These are phyloP conservation scores for Ambrosiella xylebori DNA, from an alignment of 2,329 filamentous ascomycete species.

Conservation along the genomic window DNA sequence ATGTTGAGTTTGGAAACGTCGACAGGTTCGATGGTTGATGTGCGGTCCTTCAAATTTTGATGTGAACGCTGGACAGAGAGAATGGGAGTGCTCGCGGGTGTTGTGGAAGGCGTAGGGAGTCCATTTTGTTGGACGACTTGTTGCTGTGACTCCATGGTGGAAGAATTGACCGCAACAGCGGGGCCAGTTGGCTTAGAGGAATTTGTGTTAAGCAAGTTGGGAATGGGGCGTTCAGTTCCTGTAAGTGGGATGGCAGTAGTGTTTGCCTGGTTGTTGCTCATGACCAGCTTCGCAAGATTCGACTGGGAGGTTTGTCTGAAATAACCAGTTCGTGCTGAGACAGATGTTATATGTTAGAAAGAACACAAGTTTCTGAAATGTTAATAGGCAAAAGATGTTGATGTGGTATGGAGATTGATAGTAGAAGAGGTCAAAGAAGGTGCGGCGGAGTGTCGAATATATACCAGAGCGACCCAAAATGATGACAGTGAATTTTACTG, in stretches of 20 bases:
- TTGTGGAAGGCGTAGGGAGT: slow-evolving; percentile 15
- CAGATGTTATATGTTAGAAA: not conserved
- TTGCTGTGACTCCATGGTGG: slow-evolving; percentile 15
- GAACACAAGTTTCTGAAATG: not conserved
- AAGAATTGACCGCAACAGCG: slow-evolving; percentile 15
- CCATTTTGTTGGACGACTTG: slow-evolving; percentile 21
- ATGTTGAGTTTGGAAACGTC: not conserved
- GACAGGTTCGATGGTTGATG: not conserved
- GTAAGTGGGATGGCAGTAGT: slow-evolving; percentile 14
- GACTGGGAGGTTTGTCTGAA: slow-evolving; percentile 25
- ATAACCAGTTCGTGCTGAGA: not conserved
- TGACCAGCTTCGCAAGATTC: slow-evolving; percentile 27
- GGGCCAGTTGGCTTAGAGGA: slow-evolving; percentile 15
- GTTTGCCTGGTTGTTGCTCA: slow-evolving; percentile 23
- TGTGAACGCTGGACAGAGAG: slow-evolving; percentile 16
- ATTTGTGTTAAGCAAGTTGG: slow-evolving; percentile 19
- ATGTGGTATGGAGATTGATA: not conserved
- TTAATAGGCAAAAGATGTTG: not conserved
- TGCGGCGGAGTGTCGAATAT: not conserved
- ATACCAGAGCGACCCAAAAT: not conserved
- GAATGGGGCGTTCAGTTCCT: slow-evolving; percentile 15
- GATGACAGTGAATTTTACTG: too few relatives aligned
- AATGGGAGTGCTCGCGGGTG: slow-evolving; percentile 15
- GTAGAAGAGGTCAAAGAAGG: not conserved
- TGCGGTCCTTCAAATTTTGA: slow-evolving; percentile 13